Base-by-base conservation (phyloP, 2,329 filamentous ascomycete genomes). In the Sporothrix curviconia region DNA sequence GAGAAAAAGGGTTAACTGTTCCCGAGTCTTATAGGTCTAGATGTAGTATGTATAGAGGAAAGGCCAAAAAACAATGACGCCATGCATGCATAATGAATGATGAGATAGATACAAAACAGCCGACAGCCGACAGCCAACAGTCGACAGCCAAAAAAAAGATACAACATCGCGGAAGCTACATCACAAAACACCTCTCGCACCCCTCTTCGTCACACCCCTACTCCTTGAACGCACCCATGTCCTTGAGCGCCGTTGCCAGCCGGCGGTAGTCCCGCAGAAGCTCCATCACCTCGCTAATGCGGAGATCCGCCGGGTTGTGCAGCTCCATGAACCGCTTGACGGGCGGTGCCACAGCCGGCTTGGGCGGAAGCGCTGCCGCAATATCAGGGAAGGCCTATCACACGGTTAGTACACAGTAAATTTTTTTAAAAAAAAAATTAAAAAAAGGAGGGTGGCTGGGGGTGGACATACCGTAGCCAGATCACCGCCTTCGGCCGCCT, bases 181-280 rank as follows among this genome's bases (percentile, higher is more conserved):
- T 5, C 28, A 32, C 28, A 32, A 5, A 11, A 32, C 28, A 11
- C 28, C 19, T 24, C 14, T 22, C 37, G 36, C 42, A n/a, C n/a
- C n/a, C n/a, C 49, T 17, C 34, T 15, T 5, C 30, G 8, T n/a
- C 43, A 2, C 3, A 3, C n/a, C 25, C 14, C 24, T 17, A 43
- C 57, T 70, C 73, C 60, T 78, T 78, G 65, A 87, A 83, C 9
- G 82, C 83, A 19, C 78, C 83, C 67, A 82, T 72, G 50, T 84
- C 81, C 64, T 82, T 83, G 58, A 92, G 69, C 8, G 81, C 81
- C 28, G 76, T 76, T 0, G 87, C 87, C 47, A 92, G 72, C 55
- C 89, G 77, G 64, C 88, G 82, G 66, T 92, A 92, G 69, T 92
- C 89, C 56, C 82, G 78, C 22, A 92, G 71, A 50, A 92, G 72